Evolutionary conservation across 2,329 filamentous ascomycete genomes (phyloP), one percentile per base, ranked within the genome.

Genomic region (Cercospora berteroae): DNA sequence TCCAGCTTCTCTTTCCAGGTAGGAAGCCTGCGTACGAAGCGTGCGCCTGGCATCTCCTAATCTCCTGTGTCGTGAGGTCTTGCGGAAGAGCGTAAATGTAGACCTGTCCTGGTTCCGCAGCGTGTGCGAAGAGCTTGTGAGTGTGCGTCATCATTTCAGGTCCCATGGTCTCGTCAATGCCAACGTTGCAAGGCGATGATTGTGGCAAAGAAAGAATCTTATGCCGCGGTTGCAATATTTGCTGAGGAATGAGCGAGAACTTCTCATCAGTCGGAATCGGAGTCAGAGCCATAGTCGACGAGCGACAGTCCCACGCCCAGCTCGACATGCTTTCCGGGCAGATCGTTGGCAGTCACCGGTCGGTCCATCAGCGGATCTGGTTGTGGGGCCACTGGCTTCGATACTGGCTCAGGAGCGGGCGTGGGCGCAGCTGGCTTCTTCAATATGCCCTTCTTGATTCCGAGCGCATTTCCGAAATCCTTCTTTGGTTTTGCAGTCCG

Each of bases 401-500:
- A 23, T 25, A 50, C 36, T 48, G 31, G 42, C 18, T 62, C 63
- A 27, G 63, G 57, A 16, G 62, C 57, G 10, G 62, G 31, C 10
- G 50, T 33, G 33, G 57, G 25, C 39, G 57, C 64, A n/a, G 72
- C 60, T 89, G 75, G 0, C 80, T 93, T 94, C 84, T 92, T 95
- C 83, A 97, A 97, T 74, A 97, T 94, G 1, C 94, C 93, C 84
- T 92, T 95, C 83, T 97, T 97, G 74, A 97, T 94, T 1, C 94
- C 93, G 59, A 97, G 79, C 23, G 89, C 82, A 13, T 90, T 88
- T 0, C 88, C 83, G 66, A 90, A 86, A 67, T 95, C 89, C 80
- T 95, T 96, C 82, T 97, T 98, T 81, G 92, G 90, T 82, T 96
- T 97, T 59, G 90, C 84, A 52, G 88, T 87, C 68, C 91, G 85